phyloP scores from a whole-genome alignment of 140 eudicot genomes.

The Bidens hawaiensis region DNA sequence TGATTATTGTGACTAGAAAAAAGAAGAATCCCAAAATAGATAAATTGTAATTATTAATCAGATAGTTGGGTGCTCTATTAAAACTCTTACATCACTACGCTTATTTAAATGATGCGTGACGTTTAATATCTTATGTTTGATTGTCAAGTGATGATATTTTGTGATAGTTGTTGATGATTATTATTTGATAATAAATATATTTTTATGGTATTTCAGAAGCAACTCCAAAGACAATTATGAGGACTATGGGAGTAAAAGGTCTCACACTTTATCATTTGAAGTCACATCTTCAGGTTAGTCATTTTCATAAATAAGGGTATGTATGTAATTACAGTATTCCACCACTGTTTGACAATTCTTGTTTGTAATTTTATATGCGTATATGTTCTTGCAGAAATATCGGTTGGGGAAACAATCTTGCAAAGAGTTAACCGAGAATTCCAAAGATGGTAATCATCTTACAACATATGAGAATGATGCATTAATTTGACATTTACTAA shows the following conservation, averaged over 20 bases:
- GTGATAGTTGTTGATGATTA: neutral
- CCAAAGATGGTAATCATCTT: slow-evolving; percentile 72
- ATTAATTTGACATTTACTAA: neutral
- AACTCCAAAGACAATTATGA: slow-evolving; percentile 76
- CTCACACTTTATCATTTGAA: slow-evolving; percentile 76
- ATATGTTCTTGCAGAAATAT: slow-evolving; percentile 56
- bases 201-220: slow-evolving; percentile 48
- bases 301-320: neutral
- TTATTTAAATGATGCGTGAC: neutral
- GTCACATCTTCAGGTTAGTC: slow-evolving; percentile 76
- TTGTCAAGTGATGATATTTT: neutral
- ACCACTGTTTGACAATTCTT: neutral
- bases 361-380: neutral
- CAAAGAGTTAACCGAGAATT: slow-evolving; percentile 71
- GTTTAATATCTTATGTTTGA: neutral
- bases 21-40: slow-evolving; percentile 9
- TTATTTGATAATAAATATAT: neutral
- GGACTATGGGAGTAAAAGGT: slow-evolving; percentile 88
- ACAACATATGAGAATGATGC: neutral
- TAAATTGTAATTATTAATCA: neutral
- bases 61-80: slow-evolving; percentile 1
- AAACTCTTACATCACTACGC: neutral
- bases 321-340: neutral
- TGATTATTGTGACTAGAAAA: slow-evolving; percentile 12
- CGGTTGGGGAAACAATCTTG: slow-evolving; percentile 83